Evolutionary conservation across 495 filamentous ascomycete genomes (phyloP).

Genomic region (Rostrohypoxylon terebratum): DNA sequence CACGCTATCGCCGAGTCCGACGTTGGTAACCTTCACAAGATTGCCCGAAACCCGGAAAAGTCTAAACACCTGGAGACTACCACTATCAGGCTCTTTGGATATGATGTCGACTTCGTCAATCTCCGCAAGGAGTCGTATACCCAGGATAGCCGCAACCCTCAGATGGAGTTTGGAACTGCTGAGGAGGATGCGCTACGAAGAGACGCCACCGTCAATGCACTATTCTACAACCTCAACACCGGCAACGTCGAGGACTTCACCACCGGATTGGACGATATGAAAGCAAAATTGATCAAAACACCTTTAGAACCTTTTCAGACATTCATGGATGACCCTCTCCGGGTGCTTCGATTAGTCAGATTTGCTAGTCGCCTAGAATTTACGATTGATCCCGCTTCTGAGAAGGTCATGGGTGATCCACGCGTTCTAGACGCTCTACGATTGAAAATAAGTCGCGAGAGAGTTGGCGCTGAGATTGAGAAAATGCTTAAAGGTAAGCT

Average conservation of each 20-base stretch:
- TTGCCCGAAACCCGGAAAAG: slow-evolving; percentile 93
- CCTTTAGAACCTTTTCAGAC: slow-evolving; percentile 91
- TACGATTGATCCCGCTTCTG: slow-evolving; percentile 73
- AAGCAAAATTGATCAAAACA: slow-evolving; percentile 78
- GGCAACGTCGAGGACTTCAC: slow-evolving; percentile 87
- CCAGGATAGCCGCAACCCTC: slow-evolving; percentile 85
- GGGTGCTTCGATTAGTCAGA: slow-evolving; percentile 87
- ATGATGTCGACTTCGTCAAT: slow-evolving; percentile 96
- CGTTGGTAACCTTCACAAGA: slow-evolving; percentile 75
- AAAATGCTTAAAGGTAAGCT: slow-evolving; percentile 85
- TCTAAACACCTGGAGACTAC: slow-evolving; percentile 97
- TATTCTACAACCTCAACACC: slow-evolving; percentile 93
- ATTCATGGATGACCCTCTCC: slow-evolving; percentile 92
- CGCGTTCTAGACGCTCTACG: slow-evolving; percentile 80
- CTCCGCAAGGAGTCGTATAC: slow-evolving; percentile 90
- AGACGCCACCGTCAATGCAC: slow-evolving; percentile 93
- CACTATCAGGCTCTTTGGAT: slow-evolving; percentile 83
- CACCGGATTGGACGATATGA: slow-evolving; percentile 80
- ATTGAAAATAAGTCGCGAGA: slow-evolving; percentile 91
- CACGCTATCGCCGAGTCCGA: slow-evolving; percentile 65
- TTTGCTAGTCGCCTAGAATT: slow-evolving; percentile 90
- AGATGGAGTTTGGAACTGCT: slow-evolving; percentile 93
- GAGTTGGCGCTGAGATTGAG: slow-evolving; percentile 83
- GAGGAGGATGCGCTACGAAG: slow-evolving; percentile 89
- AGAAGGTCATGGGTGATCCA: slow-evolving; percentile 77